Percentiles rank a stretch among this genome's conserved stretches.
These are phyloP conservation scores for Gnomoniopsis smithogilvyi DNA, from an alignment of 2,329 filamentous ascomycete genomes.

Conservation along the genomic window DNA sequence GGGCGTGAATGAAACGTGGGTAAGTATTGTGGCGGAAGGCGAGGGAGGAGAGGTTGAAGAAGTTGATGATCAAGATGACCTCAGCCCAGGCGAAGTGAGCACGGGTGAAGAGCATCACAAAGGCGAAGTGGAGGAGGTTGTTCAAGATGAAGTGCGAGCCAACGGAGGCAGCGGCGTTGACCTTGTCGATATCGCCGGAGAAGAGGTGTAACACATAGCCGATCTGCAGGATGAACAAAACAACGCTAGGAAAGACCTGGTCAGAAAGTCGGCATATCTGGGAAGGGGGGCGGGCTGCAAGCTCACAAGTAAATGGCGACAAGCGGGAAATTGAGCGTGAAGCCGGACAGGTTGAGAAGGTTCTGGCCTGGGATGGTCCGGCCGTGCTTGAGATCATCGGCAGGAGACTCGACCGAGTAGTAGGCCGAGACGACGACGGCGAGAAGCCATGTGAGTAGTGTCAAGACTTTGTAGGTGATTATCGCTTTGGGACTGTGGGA, in stretches of 20 bases:
- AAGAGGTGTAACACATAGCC: constrained; percentile 77
- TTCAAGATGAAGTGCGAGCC: constrained; percentile 82
- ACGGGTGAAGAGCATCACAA: constrained; percentile 79
- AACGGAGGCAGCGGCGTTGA: constrained; percentile 70
- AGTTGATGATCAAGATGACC: constrained; percentile 74
- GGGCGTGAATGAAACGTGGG: constrained; percentile 71
- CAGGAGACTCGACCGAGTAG: constrained; percentile 65
- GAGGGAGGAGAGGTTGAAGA: constrained; percentile 72
- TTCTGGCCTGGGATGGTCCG: constrained; percentile 76
- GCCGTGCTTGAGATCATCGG: constrained; percentile 56
- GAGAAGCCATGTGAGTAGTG: constrained; percentile 70
- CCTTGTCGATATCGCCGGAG: constrained; percentile 58
- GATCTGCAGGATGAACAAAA: constrained; percentile 72
- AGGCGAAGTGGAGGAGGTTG: constrained; percentile 79
- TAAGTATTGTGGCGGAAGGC: constrained; percentile 78
- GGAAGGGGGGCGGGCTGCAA: constrained; percentile 3
- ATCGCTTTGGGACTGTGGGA: constrained; percentile 60
- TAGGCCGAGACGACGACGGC: constrained; percentile 70
- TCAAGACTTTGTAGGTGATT: constrained; percentile 72
- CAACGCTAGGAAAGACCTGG: constrained; percentile 49
- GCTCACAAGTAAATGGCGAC: constrained; percentile 72
- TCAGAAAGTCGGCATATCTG: neutral
- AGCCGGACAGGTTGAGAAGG: constrained; percentile 63
- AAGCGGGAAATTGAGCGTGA: constrained; percentile 66
- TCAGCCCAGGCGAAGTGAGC: constrained; percentile 73